phyloP scores from a whole-genome alignment of 2,329 filamentous ascomycete genomes.

The Neonectria magnoliae region DNA sequence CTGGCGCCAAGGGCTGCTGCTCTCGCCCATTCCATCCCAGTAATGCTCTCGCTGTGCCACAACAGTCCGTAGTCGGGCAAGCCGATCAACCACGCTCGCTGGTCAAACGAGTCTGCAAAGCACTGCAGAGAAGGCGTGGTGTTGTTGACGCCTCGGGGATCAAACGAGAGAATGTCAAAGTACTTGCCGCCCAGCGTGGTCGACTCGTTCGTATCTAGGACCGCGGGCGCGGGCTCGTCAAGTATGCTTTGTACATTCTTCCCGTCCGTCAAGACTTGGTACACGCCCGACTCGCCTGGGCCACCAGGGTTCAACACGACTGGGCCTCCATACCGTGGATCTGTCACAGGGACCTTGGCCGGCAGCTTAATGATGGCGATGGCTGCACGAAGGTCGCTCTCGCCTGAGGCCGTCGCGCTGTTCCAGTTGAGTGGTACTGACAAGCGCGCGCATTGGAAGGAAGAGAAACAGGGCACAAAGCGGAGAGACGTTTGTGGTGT shows the following conservation, averaged over 20 bases:
- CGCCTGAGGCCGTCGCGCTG: slow-evolving; percentile 4
- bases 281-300: slow-evolving; percentile 29
- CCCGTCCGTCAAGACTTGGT: slow-evolving; percentile 21
- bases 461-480: slow-evolving; percentile 21
- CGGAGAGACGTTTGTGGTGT: background rate
- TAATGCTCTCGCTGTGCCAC: slow-evolving; percentile 25
- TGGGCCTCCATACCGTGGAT: slow-evolving; percentile 27
- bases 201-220: background rate
- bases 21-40: slow-evolving; percentile 38
- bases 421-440: slow-evolving; percentile 31
- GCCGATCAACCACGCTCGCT: slow-evolving; percentile 25
- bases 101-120: slow-evolving; percentile 14
- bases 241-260: slow-evolving; percentile 20
- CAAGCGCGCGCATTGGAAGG: slow-evolving; percentile 25
- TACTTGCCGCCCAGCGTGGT: slow-evolving; percentile 29
- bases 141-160: slow-evolving; percentile 53
- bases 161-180: slow-evolving; percentile 54
- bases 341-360: slow-evolving; percentile 27
- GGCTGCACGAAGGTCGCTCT: slow-evolving; percentile 7
- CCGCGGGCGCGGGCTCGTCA: slow-evolving; percentile 2
- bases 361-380: slow-evolving; percentile 27
- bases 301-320: slow-evolving; percentile 26
- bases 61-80: slow-evolving; percentile 23
- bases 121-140: slow-evolving; percentile 44
- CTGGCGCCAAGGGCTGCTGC: slow-evolving; percentile 33